Percentiles rank a stretch among this genome's conserved stretches.
phyloP scores from a whole-genome alignment of 2,329 filamentous ascomycete genomes.

The Botrytis medusae region DNA sequence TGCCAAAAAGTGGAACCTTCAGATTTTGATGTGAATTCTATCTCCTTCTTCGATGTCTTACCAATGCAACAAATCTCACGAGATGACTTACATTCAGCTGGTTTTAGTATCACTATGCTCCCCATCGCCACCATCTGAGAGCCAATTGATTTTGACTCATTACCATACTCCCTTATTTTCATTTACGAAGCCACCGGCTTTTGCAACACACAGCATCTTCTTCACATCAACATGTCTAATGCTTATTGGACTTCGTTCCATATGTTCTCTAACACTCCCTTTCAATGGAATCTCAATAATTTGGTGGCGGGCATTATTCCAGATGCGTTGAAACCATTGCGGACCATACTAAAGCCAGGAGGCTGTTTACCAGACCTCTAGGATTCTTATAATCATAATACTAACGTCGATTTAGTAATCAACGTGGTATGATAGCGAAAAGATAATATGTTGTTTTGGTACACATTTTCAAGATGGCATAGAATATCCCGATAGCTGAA shows the following conservation, averaged over 20 bases:
- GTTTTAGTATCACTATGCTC: background rate
- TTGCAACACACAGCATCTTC: background rate
- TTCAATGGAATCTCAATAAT: background rate
- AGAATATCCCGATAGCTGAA: background rate
- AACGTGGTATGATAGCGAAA: background rate
- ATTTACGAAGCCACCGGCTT: background rate
- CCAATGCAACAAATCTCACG: background rate
- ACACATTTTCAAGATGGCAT: background rate
- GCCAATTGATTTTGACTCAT: background rate
- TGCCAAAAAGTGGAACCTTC: too few species aligned
- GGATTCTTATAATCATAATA: background rate
- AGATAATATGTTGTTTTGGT: background rate
- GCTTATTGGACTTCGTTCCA: background rate
- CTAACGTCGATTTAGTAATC: background rate
- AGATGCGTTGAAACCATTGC: background rate
- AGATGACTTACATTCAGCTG: background rate
- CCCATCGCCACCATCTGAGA: background rate
- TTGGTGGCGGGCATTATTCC: background rate
- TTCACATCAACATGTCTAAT: background rate
- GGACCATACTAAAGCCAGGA: background rate
- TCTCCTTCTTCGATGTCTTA: background rate
- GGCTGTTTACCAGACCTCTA: background rate
- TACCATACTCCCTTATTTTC: background rate
- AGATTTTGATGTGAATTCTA: too few species aligned
- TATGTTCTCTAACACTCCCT: background rate